Conservation (phyloP, 257 asterid species). For the Lithospermum erythrorhizon region DNA sequence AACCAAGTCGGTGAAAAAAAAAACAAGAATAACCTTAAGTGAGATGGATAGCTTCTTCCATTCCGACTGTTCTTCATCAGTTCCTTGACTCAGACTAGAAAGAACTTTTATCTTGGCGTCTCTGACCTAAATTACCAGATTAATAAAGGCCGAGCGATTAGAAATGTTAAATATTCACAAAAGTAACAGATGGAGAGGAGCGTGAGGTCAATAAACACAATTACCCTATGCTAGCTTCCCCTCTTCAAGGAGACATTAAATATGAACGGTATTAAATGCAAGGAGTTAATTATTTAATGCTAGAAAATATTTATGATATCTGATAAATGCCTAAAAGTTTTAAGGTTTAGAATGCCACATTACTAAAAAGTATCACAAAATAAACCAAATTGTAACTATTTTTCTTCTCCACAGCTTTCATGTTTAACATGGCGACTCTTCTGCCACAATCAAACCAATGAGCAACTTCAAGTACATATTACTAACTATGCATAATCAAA, state of each 20-base stretch:
- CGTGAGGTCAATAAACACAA: background rate
- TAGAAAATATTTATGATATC: background rate
- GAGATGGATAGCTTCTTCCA: slow-evolving; percentile 66
- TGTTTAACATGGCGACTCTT: background rate
- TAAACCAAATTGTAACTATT: background rate
- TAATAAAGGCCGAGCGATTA: slow-evolving; percentile 3
- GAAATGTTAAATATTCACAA: slow-evolving; percentile 1
- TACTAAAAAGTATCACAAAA: too few species aligned
- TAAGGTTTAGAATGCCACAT: too few species aligned
- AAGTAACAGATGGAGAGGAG: background rate
- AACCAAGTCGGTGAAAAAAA: background rate
- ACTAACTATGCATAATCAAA: too few species aligned
- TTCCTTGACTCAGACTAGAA: slow-evolving; percentile 53
- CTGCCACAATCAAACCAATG: background rate
- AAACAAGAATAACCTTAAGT: slow-evolving; percentile 50
- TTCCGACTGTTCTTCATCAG: slow-evolving; percentile 62
- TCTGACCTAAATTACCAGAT: slow-evolving; percentile 58
- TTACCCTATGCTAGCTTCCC: too few species aligned
- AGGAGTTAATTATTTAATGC: background rate
- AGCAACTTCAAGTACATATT: background rate
- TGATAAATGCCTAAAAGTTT: background rate
- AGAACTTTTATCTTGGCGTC: slow-evolving; percentile 85
- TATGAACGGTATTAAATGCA: background rate
- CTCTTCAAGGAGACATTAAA: too few species aligned
- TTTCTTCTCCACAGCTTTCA: background rate